These are phyloP conservation scores for Grigorovia yakushimaensis DNA, from an alignment of 805 yeast genomes.

Conservation along the genomic window DNA sequence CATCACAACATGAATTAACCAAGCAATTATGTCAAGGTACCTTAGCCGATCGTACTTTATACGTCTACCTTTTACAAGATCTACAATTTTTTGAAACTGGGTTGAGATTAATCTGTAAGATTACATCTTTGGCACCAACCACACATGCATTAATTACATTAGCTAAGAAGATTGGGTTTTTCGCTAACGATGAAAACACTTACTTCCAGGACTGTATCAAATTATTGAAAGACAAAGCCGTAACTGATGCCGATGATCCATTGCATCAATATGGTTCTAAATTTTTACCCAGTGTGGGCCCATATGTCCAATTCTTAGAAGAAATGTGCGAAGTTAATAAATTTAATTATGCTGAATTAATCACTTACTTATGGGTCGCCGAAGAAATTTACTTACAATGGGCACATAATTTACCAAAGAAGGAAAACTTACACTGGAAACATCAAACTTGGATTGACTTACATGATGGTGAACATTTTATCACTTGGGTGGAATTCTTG, in stretches of 20 bases:
- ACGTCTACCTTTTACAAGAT: conserved; percentile 41
- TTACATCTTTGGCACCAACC: conserved; percentile 36
- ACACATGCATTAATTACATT: conserved; percentile 31
- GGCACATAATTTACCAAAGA: conserved; percentile 35
- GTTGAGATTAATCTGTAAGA: conserved; percentile 35
- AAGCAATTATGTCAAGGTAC: conserved; percentile 39
- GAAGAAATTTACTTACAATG: conserved; percentile 44
- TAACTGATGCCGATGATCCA: conserved; percentile 10
- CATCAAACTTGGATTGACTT: conserved; percentile 43
- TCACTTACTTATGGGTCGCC: conserved; percentile 38
- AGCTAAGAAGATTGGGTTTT: conserved; percentile 43
- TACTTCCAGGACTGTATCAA: conserved; percentile 33
- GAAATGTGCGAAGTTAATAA: conserved; percentile 23
- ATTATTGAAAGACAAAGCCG: conserved; percentile 14
- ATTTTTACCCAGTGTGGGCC: conserved; percentile 27
- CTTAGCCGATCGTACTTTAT: conserved; percentile 33
- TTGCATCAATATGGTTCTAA: conserved; percentile 2
- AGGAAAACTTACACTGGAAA: conserved; percentile 33
- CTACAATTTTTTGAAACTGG: conserved; percentile 37
- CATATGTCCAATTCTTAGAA: conserved; percentile 31
- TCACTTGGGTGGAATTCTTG: conserved; percentile 40
- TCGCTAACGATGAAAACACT: conserved; percentile 39
- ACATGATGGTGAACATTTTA: conserved; percentile 41
- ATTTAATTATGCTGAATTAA: conserved; percentile 31
- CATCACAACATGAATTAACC: conserved; percentile 35